Evolutionary conservation across 768 basidiomycete species (phyloP), one percentile per base, ranked within the genome.

Genomic region (Termitomyces sp.): DNA sequence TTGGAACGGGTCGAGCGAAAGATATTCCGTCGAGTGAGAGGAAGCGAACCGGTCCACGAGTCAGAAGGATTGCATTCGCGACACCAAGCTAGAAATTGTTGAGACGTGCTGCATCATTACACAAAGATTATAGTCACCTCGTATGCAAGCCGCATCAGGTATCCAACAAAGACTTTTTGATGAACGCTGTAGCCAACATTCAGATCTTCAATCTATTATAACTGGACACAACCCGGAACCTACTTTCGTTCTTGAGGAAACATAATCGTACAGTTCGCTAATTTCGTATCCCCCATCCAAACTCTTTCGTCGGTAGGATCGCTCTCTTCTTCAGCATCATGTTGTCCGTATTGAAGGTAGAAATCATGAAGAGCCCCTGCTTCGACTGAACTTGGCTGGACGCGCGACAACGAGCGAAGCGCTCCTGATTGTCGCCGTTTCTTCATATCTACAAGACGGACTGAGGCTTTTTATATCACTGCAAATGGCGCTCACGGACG

Each of bases 211-310:
- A 27, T n/a, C 17, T 34, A 27, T n/a, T n/a, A 42, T 16, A 57
- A 17, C n/a, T n/a, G n/a, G n/a, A 31, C 29, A 11, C 4, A 10
- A 19, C 19, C n/a, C 9, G 14, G 3, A 5, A 72, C 84, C 65
- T 57, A 89, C 88, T 92, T 92, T 65, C 89, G 79, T 66, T 90
- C 89, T 72, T 92, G 90, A 0, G 90, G 90, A 66, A 91, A 90
- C 88, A 92, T 91, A 29, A 91, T 71, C 77, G 89, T 80, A 21
- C 79, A 82, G 62, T 82, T 82, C 69, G 89, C 86, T 23, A 89
- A 69, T 53, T 77, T 75, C 0, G 90, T 91, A 57, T 90, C 86
- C 0, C 82, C 83, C 84, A 92, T 90, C 80, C 82, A 86, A 0
- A 89, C 87, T 14, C 80, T 76, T 56, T 86, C 80, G 19, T 70